Conservation (phyloP, 768 basidiomycete species). For the Mycena leptocephala region DNA sequence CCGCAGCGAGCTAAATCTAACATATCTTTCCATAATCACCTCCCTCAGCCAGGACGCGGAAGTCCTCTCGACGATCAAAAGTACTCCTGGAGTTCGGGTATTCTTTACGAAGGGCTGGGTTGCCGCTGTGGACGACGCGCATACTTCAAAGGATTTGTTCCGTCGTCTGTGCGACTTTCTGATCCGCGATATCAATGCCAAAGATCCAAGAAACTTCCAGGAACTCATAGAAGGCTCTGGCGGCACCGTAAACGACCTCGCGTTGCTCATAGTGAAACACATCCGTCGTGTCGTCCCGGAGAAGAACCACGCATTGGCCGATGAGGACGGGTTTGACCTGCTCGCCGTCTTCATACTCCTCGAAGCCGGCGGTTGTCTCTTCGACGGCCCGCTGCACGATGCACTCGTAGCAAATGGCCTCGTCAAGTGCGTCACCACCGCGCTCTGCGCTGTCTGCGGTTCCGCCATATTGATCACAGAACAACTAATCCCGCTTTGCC, state of each 20-base stretch:
- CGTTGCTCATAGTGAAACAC: conserved; percentile 14
- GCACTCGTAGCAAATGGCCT: neutral
- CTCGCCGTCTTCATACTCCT: neutral
- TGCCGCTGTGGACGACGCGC: neutral
- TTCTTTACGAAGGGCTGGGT: conserved; percentile 10
- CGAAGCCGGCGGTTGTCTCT: neutral
- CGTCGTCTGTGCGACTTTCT: neutral
- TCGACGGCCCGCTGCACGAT: neutral
- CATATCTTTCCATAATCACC: neutral
- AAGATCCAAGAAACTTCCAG: neutral
- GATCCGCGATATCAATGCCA: neutral
- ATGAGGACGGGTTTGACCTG: neutral
- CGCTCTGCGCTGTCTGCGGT: neutral
- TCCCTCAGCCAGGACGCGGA: neutral
- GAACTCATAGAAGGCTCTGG: conserved; percentile 16
- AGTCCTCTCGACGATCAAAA: neutral
- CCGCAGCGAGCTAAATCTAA: neutral
- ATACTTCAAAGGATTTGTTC: neutral
- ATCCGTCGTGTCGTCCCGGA: neutral
- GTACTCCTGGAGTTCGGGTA: neutral
- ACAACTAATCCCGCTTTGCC: conserved; percentile 6
- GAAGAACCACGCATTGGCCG: neutral
- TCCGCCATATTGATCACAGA: neutral
- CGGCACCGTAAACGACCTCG: neutral
- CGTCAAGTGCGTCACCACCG: neutral